Percentiles rank a stretch among this genome's conserved stretches.
Conservation (phyloP, 257 asterid species). For the Rehmannia glutinosa region DNA sequence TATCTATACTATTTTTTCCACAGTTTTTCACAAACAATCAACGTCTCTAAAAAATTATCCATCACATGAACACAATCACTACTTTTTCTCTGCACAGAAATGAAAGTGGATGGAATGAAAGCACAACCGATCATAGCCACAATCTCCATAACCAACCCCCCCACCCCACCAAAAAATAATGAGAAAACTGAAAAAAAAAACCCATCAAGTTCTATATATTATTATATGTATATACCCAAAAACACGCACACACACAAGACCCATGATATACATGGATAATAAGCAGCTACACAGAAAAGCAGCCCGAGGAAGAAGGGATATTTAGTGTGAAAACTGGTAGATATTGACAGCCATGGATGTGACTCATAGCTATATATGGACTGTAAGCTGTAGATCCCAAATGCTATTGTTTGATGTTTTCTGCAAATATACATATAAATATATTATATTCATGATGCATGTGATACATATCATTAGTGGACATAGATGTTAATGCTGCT, state of each 20-base stretch:
- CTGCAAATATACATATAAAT: background rate
- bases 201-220: too few relatives aligned
- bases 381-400: background rate
- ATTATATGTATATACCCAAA: background rate
- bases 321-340: background rate
- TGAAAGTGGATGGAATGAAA: too few relatives aligned
- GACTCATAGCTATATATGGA: slow-evolving; percentile 10
- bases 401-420: slow-evolving; percentile 9
- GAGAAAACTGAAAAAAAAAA: too few relatives aligned
- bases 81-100: too few relatives aligned
- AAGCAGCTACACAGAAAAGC: background rate
- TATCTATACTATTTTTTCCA: too few relatives aligned
- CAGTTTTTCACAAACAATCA: too few relatives aligned
- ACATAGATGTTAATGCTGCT: slow-evolving; percentile 12
- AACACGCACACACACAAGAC: background rate
- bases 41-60: too few relatives aligned
- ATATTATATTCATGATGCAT: background rate
- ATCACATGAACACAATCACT: too few relatives aligned
- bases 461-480: background rate
- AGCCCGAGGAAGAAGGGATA: background rate
- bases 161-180: too few relatives aligned
- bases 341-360: slow-evolving; percentile 20
- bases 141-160: too few relatives aligned
- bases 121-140: too few relatives aligned
- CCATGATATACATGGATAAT: background rate